Evolutionary conservation across 2,329 filamentous ascomycete genomes (phyloP).

Genomic region (Aspergillaceae sp.): DNA sequence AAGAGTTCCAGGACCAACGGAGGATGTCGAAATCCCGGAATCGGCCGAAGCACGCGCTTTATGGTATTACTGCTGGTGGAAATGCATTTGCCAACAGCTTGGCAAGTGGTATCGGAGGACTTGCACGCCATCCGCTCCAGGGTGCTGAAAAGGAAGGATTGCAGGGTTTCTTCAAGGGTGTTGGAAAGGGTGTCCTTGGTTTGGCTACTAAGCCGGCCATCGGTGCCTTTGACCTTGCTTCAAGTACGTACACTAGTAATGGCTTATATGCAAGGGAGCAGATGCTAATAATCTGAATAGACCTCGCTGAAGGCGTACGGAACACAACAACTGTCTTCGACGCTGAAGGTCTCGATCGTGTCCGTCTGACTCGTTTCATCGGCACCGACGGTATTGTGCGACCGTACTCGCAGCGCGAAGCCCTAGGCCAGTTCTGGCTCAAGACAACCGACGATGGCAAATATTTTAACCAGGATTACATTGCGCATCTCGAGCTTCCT

Average conservation of each 20-base stretch:
- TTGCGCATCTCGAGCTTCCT: slow-evolving; percentile 87
- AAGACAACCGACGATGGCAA: slow-evolving; percentile 97
- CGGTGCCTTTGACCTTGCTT: slow-evolving; percentile 91
- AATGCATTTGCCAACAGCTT: slow-evolving; percentile 91
- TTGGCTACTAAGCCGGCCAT: slow-evolving; percentile 96
- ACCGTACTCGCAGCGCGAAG: slow-evolving; percentile 89
- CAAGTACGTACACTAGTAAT: slow-evolving; percentile 43
- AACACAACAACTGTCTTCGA: slow-evolving; percentile 99
- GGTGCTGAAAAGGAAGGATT: slow-evolving; percentile 93
- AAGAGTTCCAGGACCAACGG: slow-evolving; percentile 94
- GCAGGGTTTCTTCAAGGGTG: slow-evolving; percentile 91
- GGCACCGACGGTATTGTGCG: slow-evolving; percentile 87
- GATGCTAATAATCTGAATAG: slow-evolving; percentile 17
- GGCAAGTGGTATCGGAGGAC: slow-evolving; percentile 84
- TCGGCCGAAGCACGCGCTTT: slow-evolving; percentile 91
- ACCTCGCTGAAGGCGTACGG: slow-evolving; percentile 92
- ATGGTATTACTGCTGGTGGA: slow-evolving; percentile 88
- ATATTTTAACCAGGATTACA: slow-evolving; percentile 96
- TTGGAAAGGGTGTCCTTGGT: slow-evolving; percentile 88
- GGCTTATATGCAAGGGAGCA: background rate
- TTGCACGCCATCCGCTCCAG: slow-evolving; percentile 88
- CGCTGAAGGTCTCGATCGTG: slow-evolving; percentile 83
- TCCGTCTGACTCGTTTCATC: slow-evolving; percentile 87
- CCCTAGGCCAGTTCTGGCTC: slow-evolving; percentile 94
- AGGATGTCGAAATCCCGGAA: slow-evolving; percentile 91